Evolutionary conservation across 169 alveolate genomes (phyloP).

Genomic region (Plasmodium coatneyi): DNA sequence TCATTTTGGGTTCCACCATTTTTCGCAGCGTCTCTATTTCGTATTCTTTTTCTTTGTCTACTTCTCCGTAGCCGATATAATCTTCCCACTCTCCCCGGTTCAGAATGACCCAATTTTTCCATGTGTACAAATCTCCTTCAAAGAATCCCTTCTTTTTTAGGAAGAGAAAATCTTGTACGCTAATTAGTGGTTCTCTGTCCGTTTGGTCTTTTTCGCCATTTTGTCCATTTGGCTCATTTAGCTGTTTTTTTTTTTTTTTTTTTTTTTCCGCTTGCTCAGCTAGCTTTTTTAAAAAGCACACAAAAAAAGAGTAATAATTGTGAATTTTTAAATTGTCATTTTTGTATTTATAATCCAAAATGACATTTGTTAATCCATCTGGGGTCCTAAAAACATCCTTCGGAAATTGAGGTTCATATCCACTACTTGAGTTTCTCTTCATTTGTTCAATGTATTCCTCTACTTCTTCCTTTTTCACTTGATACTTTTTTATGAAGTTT

Average conservation of each 20-base stretch:
- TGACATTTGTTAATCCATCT: conserved; percentile 66
- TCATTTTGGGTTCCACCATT: conserved; percentile 76
- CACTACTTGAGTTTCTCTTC: conserved; percentile 32
- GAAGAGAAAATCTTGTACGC: conserved; percentile 46
- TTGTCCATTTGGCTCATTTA: not conserved
- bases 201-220: not conserved
- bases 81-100: conserved; percentile 80
- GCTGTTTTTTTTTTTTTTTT: not conserved
- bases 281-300: conserved; percentile 43
- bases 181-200: conserved; percentile 12
- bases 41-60: conserved; percentile 20
- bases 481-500: conserved; percentile 41
- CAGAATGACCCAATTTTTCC: conserved; percentile 85
- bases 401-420: conserved; percentile 73
- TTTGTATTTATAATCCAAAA: conserved; percentile 68
- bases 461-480: conserved; percentile 65
- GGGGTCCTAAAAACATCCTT: conserved; percentile 73
- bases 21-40: conserved; percentile 77
- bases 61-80: conserved; percentile 1
- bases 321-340: conserved; percentile 71
- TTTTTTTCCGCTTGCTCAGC: conserved; percentile 7
- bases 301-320: conserved; percentile 65
- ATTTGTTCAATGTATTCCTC: conserved; percentile 29
- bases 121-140: conserved; percentile 81
- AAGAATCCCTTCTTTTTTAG: conserved; percentile 80